A percentile compares a stretch with the other conserved stretches of the same genome.
These are phyloP conservation scores for Lunasporangiospora selenospora DNA, from an alignment of 192 early-diverging fungal genomes.

Conservation along the genomic window DNA sequence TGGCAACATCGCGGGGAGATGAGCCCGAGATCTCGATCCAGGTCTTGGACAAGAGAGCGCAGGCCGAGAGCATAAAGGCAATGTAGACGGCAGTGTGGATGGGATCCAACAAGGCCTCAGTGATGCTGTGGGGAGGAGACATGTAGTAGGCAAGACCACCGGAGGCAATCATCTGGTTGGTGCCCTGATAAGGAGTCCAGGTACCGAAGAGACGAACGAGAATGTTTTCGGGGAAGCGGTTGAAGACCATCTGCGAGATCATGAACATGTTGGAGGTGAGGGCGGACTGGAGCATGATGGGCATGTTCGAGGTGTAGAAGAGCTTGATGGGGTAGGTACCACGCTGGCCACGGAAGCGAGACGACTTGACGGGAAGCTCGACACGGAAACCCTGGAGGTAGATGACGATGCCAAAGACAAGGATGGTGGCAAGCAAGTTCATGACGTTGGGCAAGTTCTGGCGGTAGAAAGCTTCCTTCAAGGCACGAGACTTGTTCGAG, in stretches of 20 bases:
- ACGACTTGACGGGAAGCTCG: slow-evolving; percentile 99
- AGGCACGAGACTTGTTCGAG: slow-evolving; percentile 94
- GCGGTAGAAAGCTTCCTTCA: slow-evolving; percentile 98
- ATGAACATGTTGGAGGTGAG: slow-evolving; percentile 97
- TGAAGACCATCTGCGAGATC: slow-evolving; percentile 98
- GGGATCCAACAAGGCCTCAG: slow-evolving; percentile 87
- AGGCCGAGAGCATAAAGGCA: slow-evolving; percentile 92
- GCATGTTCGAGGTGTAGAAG: slow-evolving; percentile 99
- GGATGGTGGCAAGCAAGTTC: slow-evolving; percentile 89
- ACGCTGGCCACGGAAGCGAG: slow-evolving; percentile 94
- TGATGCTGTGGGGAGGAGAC: slow-evolving; percentile 91
- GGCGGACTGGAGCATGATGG: slow-evolving; percentile 99
- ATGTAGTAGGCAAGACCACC: slow-evolving; percentile 98
- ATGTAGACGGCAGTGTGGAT: slow-evolving; percentile 96
- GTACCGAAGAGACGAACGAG: slow-evolving; percentile 93
- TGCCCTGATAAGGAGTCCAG: slow-evolving; percentile 95
- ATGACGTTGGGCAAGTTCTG: slow-evolving; percentile 85
- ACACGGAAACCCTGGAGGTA: slow-evolving; percentile 99
- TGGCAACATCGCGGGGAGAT: slow-evolving; percentile 96
- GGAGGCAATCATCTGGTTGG: slow-evolving; percentile 92
- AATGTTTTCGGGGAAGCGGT: slow-evolving; percentile 96
- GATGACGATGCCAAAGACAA: slow-evolving; percentile 88
- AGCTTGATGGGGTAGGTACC: slow-evolving; percentile 99
- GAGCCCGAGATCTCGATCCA: slow-evolving; percentile 99
- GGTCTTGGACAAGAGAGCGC: slow-evolving; percentile 96